Base-by-base conservation (phyloP, 805 yeast species). In the Candida chauliodis region DNA sequence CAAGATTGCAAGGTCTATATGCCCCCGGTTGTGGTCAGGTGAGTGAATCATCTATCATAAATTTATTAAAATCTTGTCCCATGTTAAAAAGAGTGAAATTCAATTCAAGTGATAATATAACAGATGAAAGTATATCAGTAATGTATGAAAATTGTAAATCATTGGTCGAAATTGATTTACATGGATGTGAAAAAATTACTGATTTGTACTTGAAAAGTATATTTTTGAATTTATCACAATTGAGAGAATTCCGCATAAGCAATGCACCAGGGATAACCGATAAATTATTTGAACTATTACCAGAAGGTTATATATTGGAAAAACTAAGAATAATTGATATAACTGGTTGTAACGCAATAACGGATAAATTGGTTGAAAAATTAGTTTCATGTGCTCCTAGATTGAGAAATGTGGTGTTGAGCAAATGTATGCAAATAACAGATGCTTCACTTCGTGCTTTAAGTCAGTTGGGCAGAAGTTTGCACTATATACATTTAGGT, bases 401-500 rank as follows among this genome's bases (percentile, higher is more conserved):
- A 36, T 64, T 93, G 45, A 74, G 97, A 47, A 89, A 89, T 51
- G 86, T 93, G 23, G 90, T 87, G 11, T 67, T 91, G 41, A 90
- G 95, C 7, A 93, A 93, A 60, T 93, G 98, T 67, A 69, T 80
- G 53, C 80, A 81, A 52, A 78, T 91, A 20, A 87, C 97, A 1
- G 97, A 91, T 65, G 73, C 80, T 1, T 79, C 95, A 2, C 64
- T 91, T 29, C 69, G 79, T 36, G 78, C 86, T 13, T 69, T 93
- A 45, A 75, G 95, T 5, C 72, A 71, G 21, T 69, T 93, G 42
- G 95, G 91, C 3, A 76, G 84, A 52, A 81, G 81, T 48, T 69
- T 91, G 48, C 96, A 89, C 53, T 88, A 89, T 50, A 73, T 93
- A 36, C 98, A 93, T 63, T 73, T 91, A 44, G 98, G 98, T 13